Evolutionary conservation across 2,329 filamentous ascomycete genomes (phyloP), one percentile per base, ranked within the genome.

Genomic region (Hypoxylon sp.): DNA sequence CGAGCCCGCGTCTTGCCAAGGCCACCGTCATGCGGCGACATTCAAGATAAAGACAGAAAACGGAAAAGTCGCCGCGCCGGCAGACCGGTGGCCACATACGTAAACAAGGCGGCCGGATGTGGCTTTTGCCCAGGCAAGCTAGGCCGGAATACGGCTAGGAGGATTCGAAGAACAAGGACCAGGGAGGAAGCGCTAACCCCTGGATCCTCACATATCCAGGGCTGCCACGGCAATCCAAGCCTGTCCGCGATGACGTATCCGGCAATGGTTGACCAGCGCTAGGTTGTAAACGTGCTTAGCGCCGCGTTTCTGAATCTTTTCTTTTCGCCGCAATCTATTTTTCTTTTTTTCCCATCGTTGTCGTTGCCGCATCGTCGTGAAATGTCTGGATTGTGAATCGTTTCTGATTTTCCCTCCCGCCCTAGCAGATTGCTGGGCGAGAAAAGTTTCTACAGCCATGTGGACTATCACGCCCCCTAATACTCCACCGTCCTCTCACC

Each of bases 271-370:
- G 42, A 50, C 65, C 32, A 60, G 27, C 48, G 32, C 68, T 70
- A 70, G 39, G 32, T 53, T 58, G 47, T 59, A 62, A 70, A 69
- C 39, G 54, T 65, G 52, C 56, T 54, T 70, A 70, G 67, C 54
- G 64, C 56, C 24, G 24, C 48, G 31, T 55, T 57, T 54, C 35
- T 37, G 21, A 54, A 47, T 50, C 52, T 67, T 61, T 60, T 67
- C 39, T 62, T 70, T 67, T 65, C 68, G 68, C 64, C 64, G 68
- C 68, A 70, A 65, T 51, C 50, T 58, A 59, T 29, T 39, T 24
- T 53, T 37, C 48, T 42, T 29, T 39, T 24, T 53, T 37, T 53
- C 35, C 37, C 21, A 7, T 44, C n/a, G 21, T 69, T 42, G 8
- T 50, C 19, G 11, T 56, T 31, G 52, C 59, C 27, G 50, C 19